Conservation (phyloP, 1,139 yeast species). For the Magnusiomyces clavatus region DNA sequence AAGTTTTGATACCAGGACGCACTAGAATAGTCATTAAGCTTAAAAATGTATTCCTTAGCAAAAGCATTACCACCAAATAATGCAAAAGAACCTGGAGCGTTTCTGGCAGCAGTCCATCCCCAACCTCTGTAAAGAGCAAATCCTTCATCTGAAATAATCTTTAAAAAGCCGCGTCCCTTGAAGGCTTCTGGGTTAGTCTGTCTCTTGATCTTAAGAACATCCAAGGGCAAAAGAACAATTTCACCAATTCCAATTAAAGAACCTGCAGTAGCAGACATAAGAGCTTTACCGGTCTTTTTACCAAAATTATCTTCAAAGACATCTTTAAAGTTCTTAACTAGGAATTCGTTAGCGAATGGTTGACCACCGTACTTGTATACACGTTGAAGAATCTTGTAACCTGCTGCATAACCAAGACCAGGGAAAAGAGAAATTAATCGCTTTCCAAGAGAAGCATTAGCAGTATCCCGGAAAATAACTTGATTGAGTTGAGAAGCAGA, state of each 20-base stretch:
- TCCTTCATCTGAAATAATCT: conserved; percentile 84
- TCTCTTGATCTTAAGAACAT: conserved; percentile 93
- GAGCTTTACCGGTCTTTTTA: conserved; percentile 90
- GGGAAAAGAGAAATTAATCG: conserved; percentile 86
- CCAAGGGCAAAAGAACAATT: conserved; percentile 88
- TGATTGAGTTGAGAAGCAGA: conserved; percentile 60
- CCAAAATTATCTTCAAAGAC: conserved; percentile 75
- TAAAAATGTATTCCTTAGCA: conserved; percentile 92
- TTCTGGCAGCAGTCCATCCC: conserved; percentile 99
- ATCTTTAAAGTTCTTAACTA: conserved; percentile 64
- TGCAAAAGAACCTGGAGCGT: conserved; percentile 98
- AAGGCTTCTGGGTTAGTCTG: conserved; percentile 98
- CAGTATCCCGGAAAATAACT: conserved; percentile 82
- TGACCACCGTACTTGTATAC: conserved; percentile 99
- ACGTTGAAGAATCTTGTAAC: conserved; percentile 92
- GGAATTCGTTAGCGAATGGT: conserved; percentile 93
- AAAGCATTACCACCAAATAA: conserved; percentile 97
- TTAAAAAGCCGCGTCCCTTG: conserved; percentile 92
- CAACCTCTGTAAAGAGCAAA: conserved; percentile 92
- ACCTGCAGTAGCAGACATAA: conserved; percentile 96
- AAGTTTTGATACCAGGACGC: conserved; percentile 97
- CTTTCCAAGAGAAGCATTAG: conserved; percentile 58
- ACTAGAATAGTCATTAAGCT: conserved; percentile 72
- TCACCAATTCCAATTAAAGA: conserved; percentile 96
- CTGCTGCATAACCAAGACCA: conserved; percentile 97